Base-by-base conservation (phyloP, 371 early-diverging fungal species). In the Mycotypha africana region DNA sequence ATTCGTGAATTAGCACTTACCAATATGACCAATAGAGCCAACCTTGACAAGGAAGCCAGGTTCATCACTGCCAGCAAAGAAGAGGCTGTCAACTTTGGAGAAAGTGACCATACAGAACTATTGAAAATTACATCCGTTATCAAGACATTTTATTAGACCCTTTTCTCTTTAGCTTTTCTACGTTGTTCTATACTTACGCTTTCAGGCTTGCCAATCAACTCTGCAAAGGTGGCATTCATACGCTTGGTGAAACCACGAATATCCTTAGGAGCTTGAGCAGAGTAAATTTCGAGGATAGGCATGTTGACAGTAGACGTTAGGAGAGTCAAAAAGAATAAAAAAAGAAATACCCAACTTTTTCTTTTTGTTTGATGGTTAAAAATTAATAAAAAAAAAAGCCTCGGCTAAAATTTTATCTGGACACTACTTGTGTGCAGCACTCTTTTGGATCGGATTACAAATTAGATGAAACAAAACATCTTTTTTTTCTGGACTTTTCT, bases 111-210 rank as follows among this genome's bases (percentile, higher is more conserved):
- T 43, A 49, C 74, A 73, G 43, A 48, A 60, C 70, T 69, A 52
- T 14, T 33, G 31, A 28, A 28, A 28, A 28, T 8, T n/a, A n/a
- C n/a, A n/a, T n/a, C n/a, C n/a, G n/a, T n/a, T n/a, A n/a, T n/a
- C n/a, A n/a, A n/a, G n/a, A n/a, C n/a, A n/a, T n/a, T n/a, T n/a
- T n/a, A n/a, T n/a, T n/a, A n/a, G n/a, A n/a, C n/a, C n/a, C n/a
- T n/a, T n/a, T n/a, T n/a, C n/a, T n/a, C n/a, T n/a, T n/a, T n/a
- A n/a, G n/a, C n/a, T n/a, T n/a, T n/a, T n/a, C n/a, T n/a, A n/a
- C n/a, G n/a, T 8, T 28, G 30, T 28, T 28, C 12, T 84, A 83
- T 72, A 83, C 92, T 81, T 93, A 73, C 69, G 26, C 40, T 37
- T 42, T 73, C 74, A 12, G 74, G 74, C 34, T 69, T 73, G 28